Percentiles rank a stretch among this genome's conserved stretches.
phyloP scores from a whole-genome alignment of 1,284 basidiomycete genomes.

The Mycena citricolor region DNA sequence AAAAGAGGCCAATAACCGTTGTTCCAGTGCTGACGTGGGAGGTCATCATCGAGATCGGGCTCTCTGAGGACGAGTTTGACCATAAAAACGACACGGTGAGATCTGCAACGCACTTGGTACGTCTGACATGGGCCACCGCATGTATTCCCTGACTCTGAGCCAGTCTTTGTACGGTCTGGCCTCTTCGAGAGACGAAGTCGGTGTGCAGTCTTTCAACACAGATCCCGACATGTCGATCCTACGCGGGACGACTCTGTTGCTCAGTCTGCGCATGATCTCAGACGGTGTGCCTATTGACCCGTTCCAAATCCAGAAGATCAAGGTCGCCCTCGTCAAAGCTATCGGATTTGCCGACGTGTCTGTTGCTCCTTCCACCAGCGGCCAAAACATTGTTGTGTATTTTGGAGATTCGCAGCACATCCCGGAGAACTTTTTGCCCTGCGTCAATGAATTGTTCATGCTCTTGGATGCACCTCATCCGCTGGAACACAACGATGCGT shows the following conservation, averaged over 20 bases:
- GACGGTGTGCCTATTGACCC: conserved; percentile 56
- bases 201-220: conserved; percentile 17
- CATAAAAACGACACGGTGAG: conserved; percentile 40
- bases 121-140: conserved; percentile 19
- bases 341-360: conserved; percentile 56
- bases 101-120: conserved; percentile 45
- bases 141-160: background rate
- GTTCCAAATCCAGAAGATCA: conserved; percentile 57
- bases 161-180: conserved; percentile 50
- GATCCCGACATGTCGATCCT: conserved; percentile 50
- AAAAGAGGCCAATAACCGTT: conserved; percentile 5
- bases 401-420: conserved; percentile 48
- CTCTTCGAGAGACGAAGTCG: conserved; percentile 28
- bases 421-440: conserved; percentile 47
- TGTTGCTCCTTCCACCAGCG: conserved; percentile 43
- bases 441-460: conserved; percentile 54
- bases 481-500: conserved; percentile 44
- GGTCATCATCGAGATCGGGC: conserved; percentile 52
- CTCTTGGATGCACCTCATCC: conserved; percentile 58
- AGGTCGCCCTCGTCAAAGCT: conserved; percentile 54
- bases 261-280: conserved; percentile 63
- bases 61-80: conserved; percentile 55
- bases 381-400: conserved; percentile 51
- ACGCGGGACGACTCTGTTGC: conserved; percentile 53
- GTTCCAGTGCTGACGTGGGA: conserved; percentile 61